Base-by-base conservation (phyloP, 768 basidiomycete genomes). In the Daedaleopsis nitida region DNA sequence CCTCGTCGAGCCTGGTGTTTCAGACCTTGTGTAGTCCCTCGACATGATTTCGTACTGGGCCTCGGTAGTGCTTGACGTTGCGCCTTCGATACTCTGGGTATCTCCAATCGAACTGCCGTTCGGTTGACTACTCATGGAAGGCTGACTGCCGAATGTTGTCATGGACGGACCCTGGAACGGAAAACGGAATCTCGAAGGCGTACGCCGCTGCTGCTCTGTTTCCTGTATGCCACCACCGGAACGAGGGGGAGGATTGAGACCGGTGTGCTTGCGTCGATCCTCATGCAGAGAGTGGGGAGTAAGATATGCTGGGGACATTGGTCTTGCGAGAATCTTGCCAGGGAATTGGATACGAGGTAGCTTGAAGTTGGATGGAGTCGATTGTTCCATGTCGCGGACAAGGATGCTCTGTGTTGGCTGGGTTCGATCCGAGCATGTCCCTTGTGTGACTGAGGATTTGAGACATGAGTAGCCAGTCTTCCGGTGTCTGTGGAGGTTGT, bases 141-240 rank as follows among this genome's bases (percentile, higher is more conserved):
- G 50, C 34, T 63, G 57, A 14, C 58, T 56, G 0, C 65, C 67
- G 21, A 68, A 61, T 2, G 68, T 62, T 21, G 68, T 61, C 37
- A 69, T 48, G 16, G 65, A 69, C n/a, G 64, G 68, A 32, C 59
- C 59, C 27, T 63, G 37, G 39, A 59, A 52, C 9, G 59, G 55
- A 8, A 57, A n/a, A n/a, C 50, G 60, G 55, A 52, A 57, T 12
- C 55, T 49, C 44, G 60, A 49, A 16, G 45, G 16, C 45, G 11
- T 24, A 27, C 35, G 14, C 10, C 52, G n/a, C 27, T 48, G 39
- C 14, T 63, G 53, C 5, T 37, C 32, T 1, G 56, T 43, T 13
- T 10, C 23, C 47, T 49, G 47, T 5, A 13, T 32, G 3, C 7
- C 27, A 32, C 27, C 7, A 32, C 27, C 27, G 27, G 27, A 32